These are phyloP conservation scores for Pythium scleroteichum DNA, from an alignment of 352 stramenopile genomes.

Conservation along the genomic window DNA sequence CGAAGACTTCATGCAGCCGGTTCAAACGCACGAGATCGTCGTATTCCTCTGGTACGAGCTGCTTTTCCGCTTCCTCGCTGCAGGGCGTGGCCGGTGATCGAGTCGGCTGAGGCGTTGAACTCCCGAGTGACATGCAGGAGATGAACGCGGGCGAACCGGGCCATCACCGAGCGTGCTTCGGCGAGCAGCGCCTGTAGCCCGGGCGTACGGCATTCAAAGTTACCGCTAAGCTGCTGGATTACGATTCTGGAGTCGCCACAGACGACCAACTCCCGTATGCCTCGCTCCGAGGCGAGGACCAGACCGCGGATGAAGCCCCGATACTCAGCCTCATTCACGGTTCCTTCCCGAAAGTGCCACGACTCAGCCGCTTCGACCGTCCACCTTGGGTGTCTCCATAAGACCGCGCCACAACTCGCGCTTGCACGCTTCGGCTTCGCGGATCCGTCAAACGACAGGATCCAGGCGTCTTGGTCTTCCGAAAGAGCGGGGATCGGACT, in stretches of 20 bases:
- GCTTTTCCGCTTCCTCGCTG: too few relatives aligned
- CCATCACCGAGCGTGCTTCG: constrained; percentile 1
- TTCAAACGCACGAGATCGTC: too few relatives aligned
- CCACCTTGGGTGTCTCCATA: constrained; percentile 17
- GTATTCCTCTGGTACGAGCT: too few relatives aligned
- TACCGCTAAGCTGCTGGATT: constrained; percentile 21
- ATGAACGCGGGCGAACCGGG: neutral
- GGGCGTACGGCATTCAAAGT: constrained; percentile 26
- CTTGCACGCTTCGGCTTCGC: constrained; percentile 17
- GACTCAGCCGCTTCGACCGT: neutral
- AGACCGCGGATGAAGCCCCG: constrained; percentile 1
- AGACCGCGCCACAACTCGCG: constrained; percentile 15
- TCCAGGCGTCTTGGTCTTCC: constrained; percentile 3
- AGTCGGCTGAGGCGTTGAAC: constrained; percentile 21
- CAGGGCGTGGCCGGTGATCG: too few relatives aligned
- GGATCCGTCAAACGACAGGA: constrained; percentile 26
- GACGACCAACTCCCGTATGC: constrained; percentile 10
- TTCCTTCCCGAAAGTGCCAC: constrained; percentile 13
- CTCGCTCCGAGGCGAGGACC: neutral
- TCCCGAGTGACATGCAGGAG: constrained; percentile 15
- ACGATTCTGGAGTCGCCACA: constrained; percentile 28
- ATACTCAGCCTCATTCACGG: constrained; percentile 30
- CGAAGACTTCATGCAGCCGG: too few relatives aligned
- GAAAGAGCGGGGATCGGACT: neutral
- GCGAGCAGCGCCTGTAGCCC: constrained; percentile 10